Percentiles rank a stretch among this genome's conserved stretches.
These are phyloP conservation scores for Scheffersomyces lignicola DNA, from an alignment of 1,139 yeast genomes.

Conservation along the genomic window DNA sequence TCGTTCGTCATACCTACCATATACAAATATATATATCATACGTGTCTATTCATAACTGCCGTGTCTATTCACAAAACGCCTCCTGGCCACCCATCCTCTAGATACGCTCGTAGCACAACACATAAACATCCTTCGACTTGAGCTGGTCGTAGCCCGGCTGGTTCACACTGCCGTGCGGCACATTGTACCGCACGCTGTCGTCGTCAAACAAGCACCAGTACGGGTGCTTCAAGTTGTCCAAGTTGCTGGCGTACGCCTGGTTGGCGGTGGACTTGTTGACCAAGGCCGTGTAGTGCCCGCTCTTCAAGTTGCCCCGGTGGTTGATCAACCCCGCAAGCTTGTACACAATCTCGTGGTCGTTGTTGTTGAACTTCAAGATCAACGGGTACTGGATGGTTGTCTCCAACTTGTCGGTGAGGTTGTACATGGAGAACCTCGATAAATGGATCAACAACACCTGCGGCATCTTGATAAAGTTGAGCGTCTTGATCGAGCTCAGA, in stretches of 20 bases:
- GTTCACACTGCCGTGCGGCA: constrained; percentile 46
- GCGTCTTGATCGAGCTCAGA: constrained; percentile 48
- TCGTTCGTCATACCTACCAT: too few relatives aligned
- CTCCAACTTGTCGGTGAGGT: constrained; percentile 55
- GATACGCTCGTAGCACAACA: constrained; percentile 65
- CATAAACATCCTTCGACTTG: constrained; percentile 65
- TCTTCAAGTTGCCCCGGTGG: constrained; percentile 68
- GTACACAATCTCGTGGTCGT: constrained; percentile 46
- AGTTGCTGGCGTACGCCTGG: constrained; percentile 19
- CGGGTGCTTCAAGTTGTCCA: constrained; percentile 27
- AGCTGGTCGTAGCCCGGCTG: constrained; percentile 36
- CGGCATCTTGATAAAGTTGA: constrained; percentile 65
- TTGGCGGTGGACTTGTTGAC: constrained; percentile 49
- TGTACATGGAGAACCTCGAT: constrained; percentile 57
- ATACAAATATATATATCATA: too few relatives aligned
- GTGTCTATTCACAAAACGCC: too few relatives aligned
- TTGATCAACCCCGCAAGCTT: constrained; percentile 62
- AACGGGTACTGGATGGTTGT: constrained; percentile 56
- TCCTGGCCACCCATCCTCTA: constrained; percentile 9
- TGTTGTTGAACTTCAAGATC: constrained; percentile 46
- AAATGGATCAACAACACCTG: constrained; percentile 64
- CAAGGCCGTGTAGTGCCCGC: constrained; percentile 74
- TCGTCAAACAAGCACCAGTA: constrained; percentile 77
- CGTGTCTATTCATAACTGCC: too few relatives aligned
- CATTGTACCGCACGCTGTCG: constrained; percentile 52